phyloP scores from a whole-genome alignment of 2,329 filamentous ascomycete species.

The Dothiorella sarmentorum region DNA sequence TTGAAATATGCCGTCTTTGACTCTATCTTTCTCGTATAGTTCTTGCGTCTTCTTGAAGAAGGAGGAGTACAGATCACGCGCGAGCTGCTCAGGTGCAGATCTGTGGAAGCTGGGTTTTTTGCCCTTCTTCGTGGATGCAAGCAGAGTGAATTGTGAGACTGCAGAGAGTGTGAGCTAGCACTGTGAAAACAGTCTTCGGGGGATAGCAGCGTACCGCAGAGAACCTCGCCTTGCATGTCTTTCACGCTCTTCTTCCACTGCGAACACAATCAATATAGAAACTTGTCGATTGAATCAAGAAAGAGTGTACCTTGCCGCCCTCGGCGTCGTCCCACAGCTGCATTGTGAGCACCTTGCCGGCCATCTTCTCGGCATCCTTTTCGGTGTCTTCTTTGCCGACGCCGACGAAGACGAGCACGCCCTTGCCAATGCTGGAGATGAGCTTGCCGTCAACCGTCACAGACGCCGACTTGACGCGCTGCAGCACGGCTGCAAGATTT shows the following conservation, averaged over 20 bases:
- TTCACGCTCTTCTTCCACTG: constrained; percentile 89
- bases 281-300: background rate
- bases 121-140: constrained; percentile 91
- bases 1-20: constrained; percentile 95
- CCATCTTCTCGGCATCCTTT: constrained; percentile 81
- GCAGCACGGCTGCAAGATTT: constrained; percentile 68
- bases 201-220: constrained; percentile 68
- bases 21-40: constrained; percentile 67
- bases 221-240: constrained; percentile 84
- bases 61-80: constrained; percentile 75
- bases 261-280: constrained; percentile 18
- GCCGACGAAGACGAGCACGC: constrained; percentile 85
- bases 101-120: constrained; percentile 94
- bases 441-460: constrained; percentile 90
- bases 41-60: constrained; percentile 76
- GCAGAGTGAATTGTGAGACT: constrained; percentile 96
- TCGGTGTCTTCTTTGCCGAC: constrained; percentile 86
- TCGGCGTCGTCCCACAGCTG: constrained; percentile 85
- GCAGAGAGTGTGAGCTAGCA: constrained; percentile 21
- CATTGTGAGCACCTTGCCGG: constrained; percentile 81
- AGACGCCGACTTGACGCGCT: constrained; percentile 90
- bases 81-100: constrained; percentile 73
- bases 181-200: background rate
- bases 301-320: constrained; percentile 58
- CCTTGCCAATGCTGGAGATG: constrained; percentile 86